These are phyloP conservation scores for Avena insularis DNA, from an alignment of 176 grass and related monocot species.

Conservation along the genomic window DNA sequence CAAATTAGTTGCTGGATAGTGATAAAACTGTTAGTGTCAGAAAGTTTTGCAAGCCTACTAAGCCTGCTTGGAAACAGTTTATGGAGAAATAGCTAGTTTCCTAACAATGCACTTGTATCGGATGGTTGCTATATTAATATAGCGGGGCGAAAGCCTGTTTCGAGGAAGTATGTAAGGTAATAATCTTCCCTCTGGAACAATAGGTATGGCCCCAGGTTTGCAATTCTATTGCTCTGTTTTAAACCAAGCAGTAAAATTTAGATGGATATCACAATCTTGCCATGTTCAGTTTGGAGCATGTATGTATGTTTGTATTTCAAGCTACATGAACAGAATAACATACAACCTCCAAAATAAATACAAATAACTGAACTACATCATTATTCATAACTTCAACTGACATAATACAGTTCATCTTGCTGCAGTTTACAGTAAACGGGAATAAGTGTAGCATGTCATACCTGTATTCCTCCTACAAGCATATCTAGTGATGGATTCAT, in stretches of 20 bases:
- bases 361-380: not conserved
- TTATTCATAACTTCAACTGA: not conserved
- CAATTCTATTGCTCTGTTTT: not conserved
- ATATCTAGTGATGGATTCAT: slow-evolving; percentile 92
- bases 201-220: not conserved
- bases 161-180: not conserved
- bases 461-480: slow-evolving; percentile 92
- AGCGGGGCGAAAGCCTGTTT: no score
- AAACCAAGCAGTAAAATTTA: not conserved
- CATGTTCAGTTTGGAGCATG: slow-evolving; percentile 1
- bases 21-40: not conserved
- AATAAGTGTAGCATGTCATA: slow-evolving; percentile 26
- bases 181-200: not conserved
- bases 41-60: not conserved
- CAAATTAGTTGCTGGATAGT: slow-evolving; percentile 5
- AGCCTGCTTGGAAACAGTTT: not conserved
- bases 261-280: not conserved
- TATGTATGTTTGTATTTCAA: not conserved
- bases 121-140: no score
- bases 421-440: not conserved
- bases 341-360: not conserved
- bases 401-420: slow-evolving; percentile 16
- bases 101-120: not conserved
- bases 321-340: not conserved
- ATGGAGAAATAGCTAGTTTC: not conserved